These are phyloP conservation scores for Meira nashicola DNA, from an alignment of 1,284 basidiomycete species.

Conservation along the genomic window DNA sequence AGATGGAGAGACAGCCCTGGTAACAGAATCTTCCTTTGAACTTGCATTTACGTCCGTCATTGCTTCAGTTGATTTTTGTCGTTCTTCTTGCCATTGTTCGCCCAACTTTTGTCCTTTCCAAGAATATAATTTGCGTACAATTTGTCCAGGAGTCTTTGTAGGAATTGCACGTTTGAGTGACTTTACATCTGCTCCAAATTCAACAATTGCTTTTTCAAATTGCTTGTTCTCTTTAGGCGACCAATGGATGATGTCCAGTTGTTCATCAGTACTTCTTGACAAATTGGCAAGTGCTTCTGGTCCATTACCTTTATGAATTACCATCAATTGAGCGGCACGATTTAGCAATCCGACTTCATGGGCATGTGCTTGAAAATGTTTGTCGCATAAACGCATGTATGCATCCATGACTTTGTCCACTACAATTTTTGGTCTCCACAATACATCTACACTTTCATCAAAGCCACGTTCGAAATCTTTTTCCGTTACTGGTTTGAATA, in stretches of 20 bases:
- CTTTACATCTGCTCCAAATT: conserved; percentile 71
- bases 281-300: conserved; percentile 69
- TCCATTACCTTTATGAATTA: conserved; percentile 64
- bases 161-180: conserved; percentile 70
- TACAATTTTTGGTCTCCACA: background rate
- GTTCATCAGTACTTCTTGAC: conserved; percentile 62
- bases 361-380: conserved; percentile 42
- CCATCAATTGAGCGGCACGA: conserved; percentile 80
- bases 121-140: conserved; percentile 74
- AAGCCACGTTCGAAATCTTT: conserved; percentile 62
- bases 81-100: conserved; percentile 11
- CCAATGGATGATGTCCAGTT: conserved; percentile 58
- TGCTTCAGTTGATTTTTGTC: background rate
- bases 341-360: conserved; percentile 71
- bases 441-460: conserved; percentile 65
- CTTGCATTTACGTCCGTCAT: background rate
- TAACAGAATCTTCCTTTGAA: conserved; percentile 10
- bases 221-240: conserved; percentile 65
- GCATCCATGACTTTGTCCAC: conserved; percentile 1
- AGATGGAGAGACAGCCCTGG: conserved; percentile 40
- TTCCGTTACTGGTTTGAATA: background rate
- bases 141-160: conserved; percentile 66
- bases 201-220: conserved; percentile 69
- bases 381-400: conserved; percentile 5
- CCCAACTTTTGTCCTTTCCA: conserved; percentile 62